Base-by-base conservation (phyloP, 1,284 basidiomycete species). In the Boletus albobrunnescens region DNA sequence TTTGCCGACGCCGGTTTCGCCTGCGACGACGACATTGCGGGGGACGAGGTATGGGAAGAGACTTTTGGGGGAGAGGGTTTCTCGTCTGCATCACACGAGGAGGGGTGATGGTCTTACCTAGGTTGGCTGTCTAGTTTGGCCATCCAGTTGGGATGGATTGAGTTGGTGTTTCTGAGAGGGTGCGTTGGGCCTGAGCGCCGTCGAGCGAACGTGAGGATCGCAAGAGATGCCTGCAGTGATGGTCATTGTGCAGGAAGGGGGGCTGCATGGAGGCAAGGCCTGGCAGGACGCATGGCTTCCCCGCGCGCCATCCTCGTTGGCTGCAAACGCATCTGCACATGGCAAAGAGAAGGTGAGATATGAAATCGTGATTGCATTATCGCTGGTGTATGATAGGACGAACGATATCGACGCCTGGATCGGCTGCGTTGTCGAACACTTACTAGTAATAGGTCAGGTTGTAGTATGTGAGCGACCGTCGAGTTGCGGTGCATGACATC, bases 1-100 rank as follows among this genome's bases (percentile, higher is more conserved):
- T 50, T 60, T 60, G 1, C 58, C 61, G 10, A 62, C 61, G 36
- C 58, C 59, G 0, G 61, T 63, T 41, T 64, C 62, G 16, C 59
- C 59, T 11, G 46, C 50, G 41, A 61, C 32, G 41, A 61, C 51
- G 33, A 61, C 41, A 30, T 61, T 65, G 41, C 59, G 59, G 17
- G 48, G 41, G 11, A 38, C 11, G 40, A 56, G 47, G n/a, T 39
- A 31, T 10, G 45, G 28, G 11, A 35, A 28, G n/a, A 28, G 5
- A 10, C 49, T 53, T 36, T 30, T 16, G 36, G 17, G 9, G 1
- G 8, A 32, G 11, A n/a, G 11, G 19, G 8, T 19, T 22, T 35
- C 4, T 4, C 13, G 17, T 22, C 3, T 22, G 20, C 7, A 12
- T 33, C 22, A 22, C 22, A 22, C 6, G 26, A 27, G 26, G 22